phyloP scores from a whole-genome alignment of 371 early-diverging fungal genomes.

The Mucor saturninus region DNA sequence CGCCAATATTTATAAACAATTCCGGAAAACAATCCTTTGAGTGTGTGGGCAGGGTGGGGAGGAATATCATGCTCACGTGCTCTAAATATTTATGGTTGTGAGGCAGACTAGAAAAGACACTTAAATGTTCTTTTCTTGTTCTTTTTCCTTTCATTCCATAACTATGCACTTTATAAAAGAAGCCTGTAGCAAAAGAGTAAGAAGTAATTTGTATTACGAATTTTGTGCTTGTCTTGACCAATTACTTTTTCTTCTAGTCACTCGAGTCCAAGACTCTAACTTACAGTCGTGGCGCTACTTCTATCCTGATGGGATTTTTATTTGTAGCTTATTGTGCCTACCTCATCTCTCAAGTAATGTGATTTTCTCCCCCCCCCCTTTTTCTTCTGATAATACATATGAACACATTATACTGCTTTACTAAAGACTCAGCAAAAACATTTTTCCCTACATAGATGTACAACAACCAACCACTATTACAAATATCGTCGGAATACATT shows the following conservation, averaged over 20 bases:
- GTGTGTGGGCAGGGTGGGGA: too few species aligned
- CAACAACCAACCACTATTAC: conserved; percentile 36
- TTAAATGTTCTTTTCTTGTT: not conserved
- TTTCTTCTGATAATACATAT: too few species aligned
- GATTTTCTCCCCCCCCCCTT: not conserved
- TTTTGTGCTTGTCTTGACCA: not conserved
- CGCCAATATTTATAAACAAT: too few species aligned
- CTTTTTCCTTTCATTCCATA: not conserved
- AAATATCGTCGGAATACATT: conserved; percentile 35
- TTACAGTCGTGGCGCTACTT: conserved; percentile 33
- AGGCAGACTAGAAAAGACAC: too few species aligned
- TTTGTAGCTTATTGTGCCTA: conserved; percentile 43
- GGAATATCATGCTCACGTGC: too few species aligned
- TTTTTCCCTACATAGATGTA: conserved; percentile 33
- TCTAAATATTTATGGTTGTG: too few species aligned
- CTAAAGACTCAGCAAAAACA: too few species aligned
- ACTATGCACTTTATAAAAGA: conserved; percentile 44
- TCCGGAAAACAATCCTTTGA: too few species aligned
- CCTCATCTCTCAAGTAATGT: conserved; percentile 24
- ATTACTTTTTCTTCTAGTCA: conserved; percentile 23
- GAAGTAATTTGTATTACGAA: not conserved
- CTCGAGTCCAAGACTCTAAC: conserved; percentile 34
- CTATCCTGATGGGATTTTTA: conserved; percentile 28
- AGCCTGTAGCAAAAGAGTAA: conserved; percentile 46
- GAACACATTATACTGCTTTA: too few species aligned